These are phyloP conservation scores for Pinus albicaulis DNA, from an alignment of 75 land plant genomes.

Conservation along the genomic window DNA sequence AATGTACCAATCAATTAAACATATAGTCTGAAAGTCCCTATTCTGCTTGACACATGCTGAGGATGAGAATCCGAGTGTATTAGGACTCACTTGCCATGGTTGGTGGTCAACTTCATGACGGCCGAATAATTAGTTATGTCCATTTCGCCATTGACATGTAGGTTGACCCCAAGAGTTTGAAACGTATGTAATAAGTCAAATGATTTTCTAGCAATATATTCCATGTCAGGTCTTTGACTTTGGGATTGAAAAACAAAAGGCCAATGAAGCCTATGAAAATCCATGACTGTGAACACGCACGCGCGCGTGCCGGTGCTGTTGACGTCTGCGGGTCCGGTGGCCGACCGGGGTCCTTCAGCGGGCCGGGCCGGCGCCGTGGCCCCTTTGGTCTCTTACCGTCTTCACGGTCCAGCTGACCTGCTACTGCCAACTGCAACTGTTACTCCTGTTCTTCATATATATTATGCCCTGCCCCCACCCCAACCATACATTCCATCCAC, in stretches of 20 bases:
- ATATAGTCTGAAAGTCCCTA: background rate
- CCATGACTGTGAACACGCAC: constrained; percentile 1
- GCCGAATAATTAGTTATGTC: background rate
- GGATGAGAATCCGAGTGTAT: background rate
- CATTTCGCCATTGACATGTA: background rate
- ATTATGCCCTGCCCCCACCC: background rate
- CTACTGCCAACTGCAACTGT: too few relatives aligned
- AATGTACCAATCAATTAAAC: background rate
- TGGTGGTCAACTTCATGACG: background rate
- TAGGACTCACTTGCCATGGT: background rate
- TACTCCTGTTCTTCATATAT: too few relatives aligned
- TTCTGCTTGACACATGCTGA: background rate
- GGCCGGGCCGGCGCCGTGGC: background rate
- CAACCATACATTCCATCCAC: background rate
- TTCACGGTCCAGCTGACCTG: background rate
- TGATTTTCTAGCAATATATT: background rate
- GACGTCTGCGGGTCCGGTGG: background rate
- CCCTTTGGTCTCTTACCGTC: background rate
- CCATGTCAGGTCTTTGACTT: constrained; percentile 8
- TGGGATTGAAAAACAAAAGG: background rate
- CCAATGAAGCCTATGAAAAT: too few relatives aligned
- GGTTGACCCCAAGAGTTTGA: background rate
- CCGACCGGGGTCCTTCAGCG: background rate
- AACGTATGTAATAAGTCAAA: constrained; percentile 10
- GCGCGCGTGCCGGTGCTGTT: background rate